phyloP scores from a whole-genome alignment of 1,284 basidiomycete genomes.

The Caloboletus inedulis region DNA sequence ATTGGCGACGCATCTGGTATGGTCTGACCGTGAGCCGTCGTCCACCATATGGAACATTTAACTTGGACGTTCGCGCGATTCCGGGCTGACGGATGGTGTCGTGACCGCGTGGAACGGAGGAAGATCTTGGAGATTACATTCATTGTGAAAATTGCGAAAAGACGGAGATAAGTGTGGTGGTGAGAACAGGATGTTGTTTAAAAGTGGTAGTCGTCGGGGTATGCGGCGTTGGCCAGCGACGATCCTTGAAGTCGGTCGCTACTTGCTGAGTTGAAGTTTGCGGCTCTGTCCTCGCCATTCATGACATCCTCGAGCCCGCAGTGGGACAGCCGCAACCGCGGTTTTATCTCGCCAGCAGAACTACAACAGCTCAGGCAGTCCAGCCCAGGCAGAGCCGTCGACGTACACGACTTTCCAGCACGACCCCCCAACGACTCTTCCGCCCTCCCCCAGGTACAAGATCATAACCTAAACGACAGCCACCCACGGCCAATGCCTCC shows the following conservation, averaged over 20 bases:
- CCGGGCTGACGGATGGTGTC: not conserved
- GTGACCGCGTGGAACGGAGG: not conserved
- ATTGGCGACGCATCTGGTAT: not conserved
- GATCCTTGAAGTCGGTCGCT: slow-evolving; percentile 2
- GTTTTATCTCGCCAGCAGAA: slow-evolving; percentile 48
- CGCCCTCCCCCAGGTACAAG: slow-evolving; percentile 14
- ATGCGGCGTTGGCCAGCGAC: slow-evolving; percentile 5
- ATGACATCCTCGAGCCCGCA: slow-evolving; percentile 36
- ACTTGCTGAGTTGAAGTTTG: slow-evolving; percentile 1
- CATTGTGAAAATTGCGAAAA: not conserved
- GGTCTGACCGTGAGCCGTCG: not conserved
- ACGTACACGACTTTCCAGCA: slow-evolving; percentile 36
- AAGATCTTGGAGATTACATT: not conserved
- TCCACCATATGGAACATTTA: not conserved
- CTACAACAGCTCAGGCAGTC: slow-evolving; percentile 43
- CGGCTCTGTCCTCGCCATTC: slow-evolving; percentile 19
- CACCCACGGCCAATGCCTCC: slow-evolving; percentile 25
- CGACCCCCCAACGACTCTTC: slow-evolving; percentile 20
- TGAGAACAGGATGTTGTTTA: not conserved
- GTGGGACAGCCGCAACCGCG: slow-evolving; percentile 49
- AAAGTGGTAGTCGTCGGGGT: slow-evolving; percentile 1
- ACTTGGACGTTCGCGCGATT: not conserved
- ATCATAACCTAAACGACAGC: slow-evolving; percentile 23
- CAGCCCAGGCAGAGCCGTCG: slow-evolving; percentile 29
- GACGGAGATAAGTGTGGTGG: not conserved